Conservation (phyloP, 176 grass and related monocot species). For the Tillandsia fasciculata region DNA sequence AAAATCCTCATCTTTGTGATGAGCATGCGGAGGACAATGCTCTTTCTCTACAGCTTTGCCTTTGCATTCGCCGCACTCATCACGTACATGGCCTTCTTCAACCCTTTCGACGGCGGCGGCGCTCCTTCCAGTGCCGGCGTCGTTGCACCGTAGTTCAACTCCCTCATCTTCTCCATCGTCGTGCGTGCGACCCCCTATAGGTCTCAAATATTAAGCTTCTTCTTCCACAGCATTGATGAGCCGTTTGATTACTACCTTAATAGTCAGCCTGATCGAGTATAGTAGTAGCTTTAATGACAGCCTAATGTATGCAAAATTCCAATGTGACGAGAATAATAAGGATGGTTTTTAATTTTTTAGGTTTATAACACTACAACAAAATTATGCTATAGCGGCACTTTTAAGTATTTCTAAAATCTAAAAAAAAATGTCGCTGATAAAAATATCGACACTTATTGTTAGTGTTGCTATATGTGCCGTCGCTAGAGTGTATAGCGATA, state of each 20-base stretch:
- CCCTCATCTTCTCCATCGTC: constrained; percentile 36
- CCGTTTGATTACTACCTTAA: constrained; percentile 83
- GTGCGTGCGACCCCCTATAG: constrained; percentile 34
- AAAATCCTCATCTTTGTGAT: constrained; percentile 6
- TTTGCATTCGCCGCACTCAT: constrained; percentile 38
- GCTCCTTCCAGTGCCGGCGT: constrained; percentile 4
- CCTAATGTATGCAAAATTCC: constrained; percentile 70
- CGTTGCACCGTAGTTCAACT: constrained; percentile 43
- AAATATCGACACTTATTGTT: no score
- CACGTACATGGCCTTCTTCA: constrained; percentile 48
- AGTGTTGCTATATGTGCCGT: no score
- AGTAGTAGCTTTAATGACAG: constrained; percentile 79
- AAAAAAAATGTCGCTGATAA: no score
- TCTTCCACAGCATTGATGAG: constrained; percentile 55
- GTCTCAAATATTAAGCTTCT: constrained; percentile 46
- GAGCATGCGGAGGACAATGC: constrained; percentile 22
- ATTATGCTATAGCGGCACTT: no score
- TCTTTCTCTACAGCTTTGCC: constrained; percentile 56
- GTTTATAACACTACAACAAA: no score
- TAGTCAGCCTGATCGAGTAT: constrained; percentile 60
- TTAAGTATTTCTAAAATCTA: no score
- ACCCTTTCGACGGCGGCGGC: constrained; percentile 21
- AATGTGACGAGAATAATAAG: constrained; percentile 39
- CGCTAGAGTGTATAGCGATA: no score
- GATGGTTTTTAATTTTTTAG: neutral